These are phyloP conservation scores for Phytophthora sp. DNA, from an alignment of 352 stramenopile genomes.

Conservation along the genomic window DNA sequence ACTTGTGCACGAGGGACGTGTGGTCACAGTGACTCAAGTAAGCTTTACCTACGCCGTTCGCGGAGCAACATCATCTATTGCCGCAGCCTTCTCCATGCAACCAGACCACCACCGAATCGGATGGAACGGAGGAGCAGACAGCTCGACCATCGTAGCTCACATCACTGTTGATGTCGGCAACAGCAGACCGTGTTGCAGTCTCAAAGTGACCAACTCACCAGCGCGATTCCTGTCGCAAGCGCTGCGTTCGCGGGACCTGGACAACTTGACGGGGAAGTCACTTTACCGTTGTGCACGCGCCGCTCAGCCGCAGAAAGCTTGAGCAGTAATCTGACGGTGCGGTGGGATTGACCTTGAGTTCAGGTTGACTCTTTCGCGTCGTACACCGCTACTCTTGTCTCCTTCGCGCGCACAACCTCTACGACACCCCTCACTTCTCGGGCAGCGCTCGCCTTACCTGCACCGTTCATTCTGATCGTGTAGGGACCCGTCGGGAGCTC, in stretches of 20 bases:
- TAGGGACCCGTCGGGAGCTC: neutral
- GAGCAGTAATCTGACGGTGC: constrained; percentile 4
- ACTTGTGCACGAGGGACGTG: neutral
- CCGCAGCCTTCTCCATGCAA: too few species aligned
- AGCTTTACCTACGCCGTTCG: neutral
- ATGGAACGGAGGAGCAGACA: too few species aligned
- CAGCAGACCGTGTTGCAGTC: too few species aligned
- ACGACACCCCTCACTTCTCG: neutral
- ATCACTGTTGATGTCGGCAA: too few species aligned
- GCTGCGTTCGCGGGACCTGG: too few species aligned
- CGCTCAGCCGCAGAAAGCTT: neutral
- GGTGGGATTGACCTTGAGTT: neutral
- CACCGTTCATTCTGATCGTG: constrained; percentile 1
- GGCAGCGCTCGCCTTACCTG: neutral
- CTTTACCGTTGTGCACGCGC: neutral
- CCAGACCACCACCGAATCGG: too few species aligned
- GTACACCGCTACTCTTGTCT: neutral
- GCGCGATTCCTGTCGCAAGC: too few species aligned
- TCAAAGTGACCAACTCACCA: too few species aligned
- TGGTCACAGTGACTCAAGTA: neutral
- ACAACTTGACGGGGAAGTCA: too few species aligned
- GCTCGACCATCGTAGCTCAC: too few species aligned
- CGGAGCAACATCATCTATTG: neutral
- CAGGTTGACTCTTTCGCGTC: constrained; percentile 5
- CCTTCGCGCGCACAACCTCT: neutral